Conservation (phyloP, 2,329 filamentous ascomycete species). For the Colletotrichum sp. region DNA sequence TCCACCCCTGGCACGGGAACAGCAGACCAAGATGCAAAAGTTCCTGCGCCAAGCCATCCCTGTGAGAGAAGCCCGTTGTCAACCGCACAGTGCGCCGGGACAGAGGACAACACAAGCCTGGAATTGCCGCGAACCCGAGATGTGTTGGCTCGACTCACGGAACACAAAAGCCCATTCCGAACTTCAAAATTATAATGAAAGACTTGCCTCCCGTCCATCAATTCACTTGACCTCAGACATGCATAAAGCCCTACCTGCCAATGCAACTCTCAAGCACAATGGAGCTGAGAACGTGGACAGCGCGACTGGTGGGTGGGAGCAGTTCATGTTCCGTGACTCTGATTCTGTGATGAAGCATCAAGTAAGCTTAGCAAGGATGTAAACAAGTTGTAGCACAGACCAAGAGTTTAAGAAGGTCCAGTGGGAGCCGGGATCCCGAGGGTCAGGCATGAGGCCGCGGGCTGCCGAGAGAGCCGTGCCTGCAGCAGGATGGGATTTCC, state of each 20-base stretch:
- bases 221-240: neutral
- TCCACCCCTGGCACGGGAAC: neutral
- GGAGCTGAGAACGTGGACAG: neutral
- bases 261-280: neutral
- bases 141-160: neutral
- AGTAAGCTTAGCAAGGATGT: neutral
- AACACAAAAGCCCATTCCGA: fast-evolving
- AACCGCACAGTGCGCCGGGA: neutral
- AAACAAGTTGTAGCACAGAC: neutral
- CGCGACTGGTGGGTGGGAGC: neutral
- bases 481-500: neutral
- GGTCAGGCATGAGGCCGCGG: neutral
- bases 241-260: neutral
- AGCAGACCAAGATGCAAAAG: neutral
- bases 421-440: neutral
- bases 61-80: neutral
- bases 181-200: fast-evolving
- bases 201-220: neutral
- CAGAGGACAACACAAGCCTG: neutral
- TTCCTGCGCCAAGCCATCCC: neutral
- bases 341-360: neutral
- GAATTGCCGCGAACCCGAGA: fast-evolving
- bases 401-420: neutral
- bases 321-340: fast-evolving
- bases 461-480: neutral